Conservation (phyloP, 2,329 filamentous ascomycete species). For the Keithomyces neogunnii region DNA sequence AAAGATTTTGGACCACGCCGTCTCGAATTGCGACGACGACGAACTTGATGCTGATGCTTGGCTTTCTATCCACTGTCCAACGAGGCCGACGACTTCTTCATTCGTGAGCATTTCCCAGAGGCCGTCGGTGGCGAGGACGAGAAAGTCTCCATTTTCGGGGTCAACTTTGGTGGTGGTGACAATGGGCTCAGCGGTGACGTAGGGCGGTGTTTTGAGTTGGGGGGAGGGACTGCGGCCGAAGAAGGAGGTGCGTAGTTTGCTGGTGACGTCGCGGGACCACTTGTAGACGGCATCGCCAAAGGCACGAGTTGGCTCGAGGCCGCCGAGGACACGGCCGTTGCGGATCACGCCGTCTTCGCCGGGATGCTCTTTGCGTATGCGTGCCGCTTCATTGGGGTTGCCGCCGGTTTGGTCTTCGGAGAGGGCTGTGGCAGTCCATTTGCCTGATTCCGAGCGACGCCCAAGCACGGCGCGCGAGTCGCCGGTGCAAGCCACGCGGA, state of each 20-base stretch:
- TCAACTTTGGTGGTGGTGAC: conserved; percentile 89
- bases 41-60: conserved; percentile 40
- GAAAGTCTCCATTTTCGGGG: conserved; percentile 84
- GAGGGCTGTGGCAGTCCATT: conserved; percentile 85
- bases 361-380: conserved; percentile 79
- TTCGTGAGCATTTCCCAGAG: conserved; percentile 99
- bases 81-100: conserved; percentile 92
- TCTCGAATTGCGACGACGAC: conserved; percentile 57
- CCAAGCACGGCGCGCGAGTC: conserved; percentile 94
- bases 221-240: conserved; percentile 75
- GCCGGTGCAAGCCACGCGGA: conserved; percentile 91
- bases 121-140: conserved; percentile 93
- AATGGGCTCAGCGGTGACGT: conserved; percentile 92
- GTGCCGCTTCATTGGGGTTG: conserved; percentile 74
- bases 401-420: conserved; percentile 91
- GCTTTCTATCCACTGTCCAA: conserved; percentile 91
- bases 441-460: conserved; percentile 66
- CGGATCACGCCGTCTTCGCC: conserved; percentile 80
- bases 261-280: conserved; percentile 80
- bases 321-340: conserved; percentile 85
- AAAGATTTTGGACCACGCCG: conserved; percentile 59
- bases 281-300: conserved; percentile 98
- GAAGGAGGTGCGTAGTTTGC: conserved; percentile 74
- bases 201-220: conserved; percentile 82
- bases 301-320: conserved; percentile 84